These are phyloP conservation scores for Zea mays DNA, from an alignment of 176 grass and related monocot genomes.

Conservation along the genomic window Zm-B73-REFERENCE-NAM-5.0 NC_050101.1:158980001-158980500, in stretches of 20 bases:
- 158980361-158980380: constrained; percentile 43
- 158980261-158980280: constrained; percentile 29
- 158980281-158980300: constrained; percentile 7
- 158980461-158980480: neutral
- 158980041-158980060: too few relatives aligned
- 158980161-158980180: too few relatives aligned
- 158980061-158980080: too few relatives aligned
- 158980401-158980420: neutral
- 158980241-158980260: constrained; percentile 52
- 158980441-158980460: neutral
- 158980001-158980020: too few relatives aligned
- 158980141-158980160: too few relatives aligned
- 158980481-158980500: neutral
- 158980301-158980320: neutral
- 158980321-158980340: constrained; percentile 29
- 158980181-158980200: neutral
- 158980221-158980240: constrained; percentile 37
- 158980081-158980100: too few relatives aligned
- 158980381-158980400: neutral
- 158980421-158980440: neutral
- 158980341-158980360: constrained; percentile 14
- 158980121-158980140: too few relatives aligned
- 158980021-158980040: too few relatives aligned
- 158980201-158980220: neutral
- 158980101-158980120: too few relatives aligned